Conservation (phyloP, 2,329 filamentous ascomycete genomes). For the Neonectria hederae region DNA sequence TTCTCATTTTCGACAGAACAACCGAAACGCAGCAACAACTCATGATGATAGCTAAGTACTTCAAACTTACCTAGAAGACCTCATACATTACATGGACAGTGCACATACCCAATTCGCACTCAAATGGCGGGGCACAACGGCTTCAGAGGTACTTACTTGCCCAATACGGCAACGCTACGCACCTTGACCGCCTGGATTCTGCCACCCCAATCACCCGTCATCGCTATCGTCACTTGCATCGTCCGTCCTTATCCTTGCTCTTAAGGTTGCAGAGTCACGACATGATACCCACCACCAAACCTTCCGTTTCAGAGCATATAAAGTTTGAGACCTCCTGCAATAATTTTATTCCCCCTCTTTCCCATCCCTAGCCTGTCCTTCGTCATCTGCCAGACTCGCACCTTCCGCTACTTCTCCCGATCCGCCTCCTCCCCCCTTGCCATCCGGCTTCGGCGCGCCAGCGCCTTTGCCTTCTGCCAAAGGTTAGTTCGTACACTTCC, state of each 20-base stretch:
- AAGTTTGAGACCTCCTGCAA: constrained; percentile 25
- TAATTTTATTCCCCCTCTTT: not conserved
- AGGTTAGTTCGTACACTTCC: constrained; percentile 24
- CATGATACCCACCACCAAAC: constrained; percentile 34
- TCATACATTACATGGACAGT: constrained; percentile 12
- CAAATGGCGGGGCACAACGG: constrained; percentile 7
- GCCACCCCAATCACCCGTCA: constrained; percentile 23
- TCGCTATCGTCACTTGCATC: constrained; percentile 14
- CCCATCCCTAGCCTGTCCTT: not conserved
- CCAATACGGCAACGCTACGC: constrained; percentile 8
- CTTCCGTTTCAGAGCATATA: constrained; percentile 23
- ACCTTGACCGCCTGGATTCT: constrained; percentile 38
- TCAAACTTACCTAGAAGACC: not conserved
- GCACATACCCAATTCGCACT: constrained; percentile 15
- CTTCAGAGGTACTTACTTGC: constrained; percentile 21
- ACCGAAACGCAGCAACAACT: not conserved
- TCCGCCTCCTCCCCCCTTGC: constrained; percentile 26
- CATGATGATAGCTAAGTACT: not conserved
- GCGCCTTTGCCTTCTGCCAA: constrained; percentile 18
- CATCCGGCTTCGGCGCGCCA: constrained; percentile 32
- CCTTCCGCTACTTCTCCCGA: constrained; percentile 22
- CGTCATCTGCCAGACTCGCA: constrained; percentile 10
- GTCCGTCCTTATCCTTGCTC: not conserved
- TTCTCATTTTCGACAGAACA: not conserved
- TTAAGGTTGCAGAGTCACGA: constrained; percentile 23